A percentile compares a stretch with the other conserved stretches of the same genome.
Evolutionary conservation across 257 asterid species (phyloP).

Genomic region (Penstemon eatonii): DNA sequence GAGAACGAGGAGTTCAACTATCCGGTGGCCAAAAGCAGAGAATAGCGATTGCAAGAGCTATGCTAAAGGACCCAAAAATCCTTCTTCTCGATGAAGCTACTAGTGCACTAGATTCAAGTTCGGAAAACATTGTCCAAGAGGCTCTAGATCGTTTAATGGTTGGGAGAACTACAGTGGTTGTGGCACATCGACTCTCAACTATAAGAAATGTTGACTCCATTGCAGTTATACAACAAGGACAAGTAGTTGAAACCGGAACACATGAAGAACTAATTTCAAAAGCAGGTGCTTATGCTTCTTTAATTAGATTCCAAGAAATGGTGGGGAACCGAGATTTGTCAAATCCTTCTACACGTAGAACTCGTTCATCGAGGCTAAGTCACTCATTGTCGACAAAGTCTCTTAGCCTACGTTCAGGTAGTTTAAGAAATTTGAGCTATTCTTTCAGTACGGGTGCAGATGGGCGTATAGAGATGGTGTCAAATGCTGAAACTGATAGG

Average conservation of each 20-base stretch:
- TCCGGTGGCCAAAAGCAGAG: constrained; percentile 98
- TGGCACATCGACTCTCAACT: constrained; percentile 94
- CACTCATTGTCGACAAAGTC: constrained; percentile 91
- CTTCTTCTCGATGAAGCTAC: constrained; percentile 95
- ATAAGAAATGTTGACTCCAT: constrained; percentile 84
- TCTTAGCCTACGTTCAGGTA: constrained; percentile 95
- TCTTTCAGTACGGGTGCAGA: constrained; percentile 96
- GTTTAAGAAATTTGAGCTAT: constrained; percentile 83
- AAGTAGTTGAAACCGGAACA: constrained; percentile 90
- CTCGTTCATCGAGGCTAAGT: constrained; percentile 87
- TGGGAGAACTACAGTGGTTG: constrained; percentile 88
- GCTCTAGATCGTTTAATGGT: constrained; percentile 92
- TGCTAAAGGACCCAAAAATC: constrained; percentile 85
- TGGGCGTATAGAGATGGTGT: constrained; percentile 96
- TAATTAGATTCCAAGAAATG: constrained; percentile 92
- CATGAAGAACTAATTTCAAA: constrained; percentile 90
- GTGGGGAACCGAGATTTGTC: constrained; percentile 77
- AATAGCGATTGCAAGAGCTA: constrained; percentile 90
- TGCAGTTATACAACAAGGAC: constrained; percentile 92
- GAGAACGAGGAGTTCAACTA: constrained; percentile 94
- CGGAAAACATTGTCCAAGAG: constrained; percentile 90
- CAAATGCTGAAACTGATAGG: constrained; percentile 86
- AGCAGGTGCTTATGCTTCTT: constrained; percentile 83
- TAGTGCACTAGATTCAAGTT: constrained; percentile 89
- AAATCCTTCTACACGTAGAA: constrained; percentile 83